A percentile compares a stretch with the other conserved stretches of the same genome.
Evolutionary conservation across 768 basidiomycete genomes (phyloP).

Genomic region (Amanita phalloides): DNA sequence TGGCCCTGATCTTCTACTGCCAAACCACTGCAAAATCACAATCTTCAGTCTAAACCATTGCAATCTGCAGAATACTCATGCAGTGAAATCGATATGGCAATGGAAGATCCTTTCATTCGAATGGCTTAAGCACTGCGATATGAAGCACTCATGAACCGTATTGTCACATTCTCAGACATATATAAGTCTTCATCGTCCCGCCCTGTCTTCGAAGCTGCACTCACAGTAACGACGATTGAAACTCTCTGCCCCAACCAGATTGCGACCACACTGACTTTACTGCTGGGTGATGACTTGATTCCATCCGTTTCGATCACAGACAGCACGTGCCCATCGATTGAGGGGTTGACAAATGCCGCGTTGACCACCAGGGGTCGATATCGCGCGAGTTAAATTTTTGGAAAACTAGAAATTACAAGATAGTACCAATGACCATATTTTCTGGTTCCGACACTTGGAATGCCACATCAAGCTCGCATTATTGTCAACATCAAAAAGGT

Average conservation of each 20-base stretch:
- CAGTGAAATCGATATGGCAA: constrained; percentile 2
- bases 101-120: background rate
- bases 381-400: constrained; percentile 19
- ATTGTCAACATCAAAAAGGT: constrained; percentile 17
- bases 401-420: background rate
- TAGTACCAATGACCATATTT: constrained; percentile 28
- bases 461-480: constrained; percentile 18
- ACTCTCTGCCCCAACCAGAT: constrained; percentile 2
- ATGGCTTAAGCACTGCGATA: background rate
- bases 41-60: background rate
- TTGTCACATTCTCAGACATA: background rate
- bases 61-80: background rate
- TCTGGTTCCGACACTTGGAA: constrained; percentile 17
- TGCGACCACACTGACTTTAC: background rate
- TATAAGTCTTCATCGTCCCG: background rate
- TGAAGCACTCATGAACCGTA: background rate
- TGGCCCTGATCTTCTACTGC: background rate
- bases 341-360: constrained; percentile 21
- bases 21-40: background rate
- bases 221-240: constrained; percentile 3
- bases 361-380: constrained; percentile 20
- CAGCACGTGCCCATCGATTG: constrained; percentile 33
- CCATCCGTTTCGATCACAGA: constrained; percentile 40
- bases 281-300: background rate
- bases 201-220: background rate